Conservation (phyloP, 139 green algal species). For the Pleodorina starrii region DNA sequence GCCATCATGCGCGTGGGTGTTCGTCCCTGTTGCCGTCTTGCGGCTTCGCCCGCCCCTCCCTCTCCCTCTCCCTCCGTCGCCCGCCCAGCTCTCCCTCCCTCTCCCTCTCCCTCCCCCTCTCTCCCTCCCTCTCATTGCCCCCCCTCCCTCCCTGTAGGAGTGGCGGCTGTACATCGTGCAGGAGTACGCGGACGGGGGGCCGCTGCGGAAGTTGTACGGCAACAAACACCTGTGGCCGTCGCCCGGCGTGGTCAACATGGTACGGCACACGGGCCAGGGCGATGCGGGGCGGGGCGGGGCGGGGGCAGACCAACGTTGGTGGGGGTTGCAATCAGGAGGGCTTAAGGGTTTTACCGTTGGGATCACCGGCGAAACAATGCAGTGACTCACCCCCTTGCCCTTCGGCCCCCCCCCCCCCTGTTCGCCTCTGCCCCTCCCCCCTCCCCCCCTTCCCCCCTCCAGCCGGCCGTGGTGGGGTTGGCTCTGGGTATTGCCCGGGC, state of each 20-base stretch:
- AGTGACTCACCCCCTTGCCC: neutral
- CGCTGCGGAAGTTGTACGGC: constrained; percentile 2
- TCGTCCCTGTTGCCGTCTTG: no score
- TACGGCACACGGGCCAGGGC: neutral
- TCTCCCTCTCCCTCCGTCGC: no score
- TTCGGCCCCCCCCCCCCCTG: neutral
- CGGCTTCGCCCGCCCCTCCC: no score
- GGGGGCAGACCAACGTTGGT: neutral
- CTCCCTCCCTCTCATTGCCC: neutral
- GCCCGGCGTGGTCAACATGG: neutral
- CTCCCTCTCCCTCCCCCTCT: neutral
- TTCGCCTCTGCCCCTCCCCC: neutral
- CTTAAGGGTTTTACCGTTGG: no score
- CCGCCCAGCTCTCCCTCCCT: neutral
- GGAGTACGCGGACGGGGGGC: constrained; percentile 52
- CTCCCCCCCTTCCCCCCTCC: neutral
- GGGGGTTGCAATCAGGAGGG: no score
- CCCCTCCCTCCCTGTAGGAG: neutral
- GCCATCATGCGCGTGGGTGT: no score
- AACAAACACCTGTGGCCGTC: neutral
- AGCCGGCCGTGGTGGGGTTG: constrained; percentile 11
- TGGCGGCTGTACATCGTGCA: constrained; percentile 64
- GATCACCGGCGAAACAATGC: neutral
- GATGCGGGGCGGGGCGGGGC: neutral
- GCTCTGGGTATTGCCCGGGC: constrained; percentile 49